Evolutionary conservation across 768 basidiomycete species (phyloP).

Genomic region (Hygrophorus pudorinus): DNA sequence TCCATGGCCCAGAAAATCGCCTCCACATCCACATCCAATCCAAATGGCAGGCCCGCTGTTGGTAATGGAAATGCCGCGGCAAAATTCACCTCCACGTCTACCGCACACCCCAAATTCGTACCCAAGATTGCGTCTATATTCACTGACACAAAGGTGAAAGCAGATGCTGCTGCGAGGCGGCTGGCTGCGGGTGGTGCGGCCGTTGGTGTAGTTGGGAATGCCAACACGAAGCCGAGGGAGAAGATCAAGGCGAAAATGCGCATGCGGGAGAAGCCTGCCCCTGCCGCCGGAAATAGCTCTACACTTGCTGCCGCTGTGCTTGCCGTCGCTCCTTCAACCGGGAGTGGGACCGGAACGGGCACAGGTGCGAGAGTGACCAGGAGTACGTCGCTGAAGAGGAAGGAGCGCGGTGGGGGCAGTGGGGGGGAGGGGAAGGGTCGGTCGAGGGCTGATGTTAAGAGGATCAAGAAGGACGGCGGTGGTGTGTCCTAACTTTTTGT

Average conservation of each 20-base stretch:
- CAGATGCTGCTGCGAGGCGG: background rate
- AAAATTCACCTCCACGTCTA: no score
- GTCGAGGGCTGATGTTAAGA: no score
- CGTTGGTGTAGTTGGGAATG: slow-evolving; percentile 18
- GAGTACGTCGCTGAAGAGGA: slow-evolving; percentile 23
- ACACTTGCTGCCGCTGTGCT: no score
- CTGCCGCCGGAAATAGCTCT: no score
- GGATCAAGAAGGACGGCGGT: no score
- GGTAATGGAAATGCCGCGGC: no score
- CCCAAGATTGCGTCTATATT: background rate
- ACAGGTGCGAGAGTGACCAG: slow-evolving; percentile 23
- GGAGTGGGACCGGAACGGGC: slow-evolving; percentile 18
- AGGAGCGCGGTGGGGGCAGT: slow-evolving; percentile 4
- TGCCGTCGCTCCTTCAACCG: slow-evolving; percentile 16
- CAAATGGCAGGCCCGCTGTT: no score
- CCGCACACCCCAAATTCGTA: no score
- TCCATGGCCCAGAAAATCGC: no score
- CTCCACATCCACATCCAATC: no score
- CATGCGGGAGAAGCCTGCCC: slow-evolving; percentile 21
- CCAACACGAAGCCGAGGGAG: slow-evolving; percentile 10
- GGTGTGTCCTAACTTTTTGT: no score
- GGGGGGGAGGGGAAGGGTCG: background rate
- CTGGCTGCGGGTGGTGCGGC: slow-evolving; percentile 1
- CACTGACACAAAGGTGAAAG: background rate
- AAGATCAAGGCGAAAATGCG: slow-evolving; percentile 28